phyloP scores from a whole-genome alignment of 352 stramenopile genomes.

The Phytophthora pseudosyringae region DNA sequence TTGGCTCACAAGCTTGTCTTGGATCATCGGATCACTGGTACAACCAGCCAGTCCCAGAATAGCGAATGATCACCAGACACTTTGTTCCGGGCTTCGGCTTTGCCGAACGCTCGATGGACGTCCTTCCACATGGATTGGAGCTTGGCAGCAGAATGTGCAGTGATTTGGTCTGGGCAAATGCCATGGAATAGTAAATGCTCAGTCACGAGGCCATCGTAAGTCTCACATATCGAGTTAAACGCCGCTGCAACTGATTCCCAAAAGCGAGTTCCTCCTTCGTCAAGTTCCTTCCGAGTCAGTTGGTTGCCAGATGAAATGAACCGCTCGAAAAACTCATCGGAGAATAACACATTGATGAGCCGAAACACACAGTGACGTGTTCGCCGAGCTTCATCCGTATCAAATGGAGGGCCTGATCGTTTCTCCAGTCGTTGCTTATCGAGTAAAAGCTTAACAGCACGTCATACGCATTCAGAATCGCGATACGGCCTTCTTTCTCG shows the following conservation, averaged over 20 bases:
- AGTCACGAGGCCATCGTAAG: no score
- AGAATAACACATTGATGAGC: conserved; percentile 5
- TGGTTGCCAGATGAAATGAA: conserved; percentile 2
- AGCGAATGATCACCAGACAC: no score
- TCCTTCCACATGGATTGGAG: conserved; percentile 1
- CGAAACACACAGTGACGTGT: conserved; percentile 6
- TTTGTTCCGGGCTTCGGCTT: neutral
- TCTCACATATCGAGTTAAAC: neutral
- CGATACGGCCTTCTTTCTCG: neutral
- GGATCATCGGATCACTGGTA: no score
- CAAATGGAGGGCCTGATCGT: no score
- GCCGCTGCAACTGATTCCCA: neutral
- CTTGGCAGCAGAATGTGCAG: neutral
- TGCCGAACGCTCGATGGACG: neutral
- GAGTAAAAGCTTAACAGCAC: no score
- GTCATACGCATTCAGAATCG: neutral
- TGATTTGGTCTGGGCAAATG: no score
- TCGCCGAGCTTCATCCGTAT: neutral
- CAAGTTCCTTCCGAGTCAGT: conserved; percentile 1
- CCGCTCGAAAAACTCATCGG: neutral
- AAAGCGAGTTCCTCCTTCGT: neutral
- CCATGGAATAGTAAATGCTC: no score
- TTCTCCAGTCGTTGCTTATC: neutral
- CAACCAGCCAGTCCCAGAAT: no score
- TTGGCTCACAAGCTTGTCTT: no score